These are phyloP conservation scores for Phellopilus nigrolimitatus DNA, from an alignment of 1,284 basidiomycete species.

Conservation along the genomic window DNA sequence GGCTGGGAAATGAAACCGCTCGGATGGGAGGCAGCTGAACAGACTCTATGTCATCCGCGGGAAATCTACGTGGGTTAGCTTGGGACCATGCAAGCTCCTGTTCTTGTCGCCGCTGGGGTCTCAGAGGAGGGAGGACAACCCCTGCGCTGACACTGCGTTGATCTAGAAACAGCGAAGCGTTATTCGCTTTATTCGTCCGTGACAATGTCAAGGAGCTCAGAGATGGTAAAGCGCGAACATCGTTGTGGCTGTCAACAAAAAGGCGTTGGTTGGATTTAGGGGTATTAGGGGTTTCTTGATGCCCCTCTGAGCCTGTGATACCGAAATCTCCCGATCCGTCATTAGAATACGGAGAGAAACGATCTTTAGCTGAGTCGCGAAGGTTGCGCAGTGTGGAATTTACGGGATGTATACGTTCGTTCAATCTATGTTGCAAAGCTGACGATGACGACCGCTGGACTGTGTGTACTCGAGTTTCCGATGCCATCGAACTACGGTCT, in stretches of 20 bases:
- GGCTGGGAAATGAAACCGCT: neutral
- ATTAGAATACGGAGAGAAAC: too few relatives aligned
- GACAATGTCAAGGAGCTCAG: slow-evolving; percentile 7
- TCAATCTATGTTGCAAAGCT: too few relatives aligned
- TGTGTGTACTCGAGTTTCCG: too few relatives aligned
- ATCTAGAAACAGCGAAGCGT: neutral
- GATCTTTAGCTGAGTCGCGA: too few relatives aligned
- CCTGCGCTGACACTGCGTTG: neutral
- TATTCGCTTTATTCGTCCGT: neutral
- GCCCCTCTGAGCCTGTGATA: neutral
- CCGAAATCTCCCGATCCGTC: neutral
- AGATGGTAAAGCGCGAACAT: slow-evolving; percentile 7
- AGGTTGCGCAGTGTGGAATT: too few relatives aligned
- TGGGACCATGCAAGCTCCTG: slow-evolving; percentile 1
- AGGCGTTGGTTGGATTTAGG: neutral
- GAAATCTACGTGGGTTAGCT: neutral
- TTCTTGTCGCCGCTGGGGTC: slow-evolving; percentile 1
- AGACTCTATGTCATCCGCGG: slow-evolving; percentile 8
- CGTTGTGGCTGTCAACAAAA: neutral
- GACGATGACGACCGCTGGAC: too few relatives aligned
- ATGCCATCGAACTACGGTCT: too few relatives aligned
- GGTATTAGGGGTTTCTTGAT: neutral
- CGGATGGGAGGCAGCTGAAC: slow-evolving; percentile 15
- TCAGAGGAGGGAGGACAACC: neutral
- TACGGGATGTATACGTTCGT: too few relatives aligned